phyloP scores from a whole-genome alignment of 331 rosid species.

The Acacia pycnantha region DNA sequence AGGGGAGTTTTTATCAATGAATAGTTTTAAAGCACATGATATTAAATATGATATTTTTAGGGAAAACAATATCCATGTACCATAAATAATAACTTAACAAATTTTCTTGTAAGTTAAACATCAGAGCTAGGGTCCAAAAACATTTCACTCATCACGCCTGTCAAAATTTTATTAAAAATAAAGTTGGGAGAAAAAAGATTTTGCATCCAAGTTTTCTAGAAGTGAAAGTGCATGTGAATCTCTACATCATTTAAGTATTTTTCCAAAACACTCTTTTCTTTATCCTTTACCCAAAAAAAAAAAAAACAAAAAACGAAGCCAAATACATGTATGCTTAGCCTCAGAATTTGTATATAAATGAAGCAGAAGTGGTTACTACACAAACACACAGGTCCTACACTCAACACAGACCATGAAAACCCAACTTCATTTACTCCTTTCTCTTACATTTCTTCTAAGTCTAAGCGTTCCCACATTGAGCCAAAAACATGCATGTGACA shows the following conservation, averaged over 20 bases:
- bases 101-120: no score
- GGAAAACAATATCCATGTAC: no score
- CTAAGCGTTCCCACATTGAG: conserved; percentile 28
- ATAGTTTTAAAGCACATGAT: no score
- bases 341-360: conserved; percentile 30
- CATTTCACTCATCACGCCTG: neutral
- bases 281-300: neutral
- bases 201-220: neutral
- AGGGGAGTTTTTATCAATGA: no score
- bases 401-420: conserved; percentile 33
- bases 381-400: neutral
- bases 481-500: conserved; percentile 66
- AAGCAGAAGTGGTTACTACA: neutral
- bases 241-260: neutral
- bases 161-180: neutral
- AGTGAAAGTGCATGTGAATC: neutral
- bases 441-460: conserved; percentile 17
- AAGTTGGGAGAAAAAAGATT: no score
- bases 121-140: no score
- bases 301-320: neutral
- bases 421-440: conserved; percentile 19
- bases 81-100: no score
- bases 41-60: no score
- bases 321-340: neutral
- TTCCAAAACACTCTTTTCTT: neutral